Evolutionary conservation across 202 grass and related monocot genomes (phyloP).

Genomic region (Cymbopogon flexuosus): DNA sequence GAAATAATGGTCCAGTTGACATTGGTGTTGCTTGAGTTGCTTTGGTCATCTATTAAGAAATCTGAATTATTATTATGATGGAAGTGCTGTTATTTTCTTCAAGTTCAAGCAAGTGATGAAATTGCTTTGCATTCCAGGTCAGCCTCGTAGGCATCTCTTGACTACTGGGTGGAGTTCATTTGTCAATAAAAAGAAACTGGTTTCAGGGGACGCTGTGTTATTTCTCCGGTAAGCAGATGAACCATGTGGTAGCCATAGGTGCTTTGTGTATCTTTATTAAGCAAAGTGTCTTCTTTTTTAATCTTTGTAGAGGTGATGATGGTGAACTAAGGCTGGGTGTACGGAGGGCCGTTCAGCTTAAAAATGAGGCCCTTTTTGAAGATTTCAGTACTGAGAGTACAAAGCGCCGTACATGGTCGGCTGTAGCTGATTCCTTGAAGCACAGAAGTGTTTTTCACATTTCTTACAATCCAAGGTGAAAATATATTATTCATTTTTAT

Average conservation of each 20-base stretch:
- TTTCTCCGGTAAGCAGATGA: slow-evolving; percentile 62
- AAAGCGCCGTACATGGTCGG: slow-evolving; percentile 34
- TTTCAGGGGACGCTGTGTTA: slow-evolving; percentile 83
- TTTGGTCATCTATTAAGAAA: not conserved
- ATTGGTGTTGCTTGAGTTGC: not conserved
- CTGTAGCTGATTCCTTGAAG: slow-evolving; percentile 55
- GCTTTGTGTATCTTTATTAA: slow-evolving; percentile 13
- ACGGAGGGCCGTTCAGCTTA: slow-evolving; percentile 77
- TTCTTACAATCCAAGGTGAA: slow-evolving; percentile 85
- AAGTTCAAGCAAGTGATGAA: slow-evolving; percentile 16
- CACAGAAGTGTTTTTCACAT: slow-evolving; percentile 62
- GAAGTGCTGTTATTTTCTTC: slow-evolving; percentile 10
- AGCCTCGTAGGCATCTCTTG: slow-evolving; percentile 96
- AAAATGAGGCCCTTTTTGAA: slow-evolving; percentile 51
- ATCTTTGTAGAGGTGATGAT: slow-evolving; percentile 63
- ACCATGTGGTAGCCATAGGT: not conserved
- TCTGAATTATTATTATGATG: slow-evolving; percentile 10
- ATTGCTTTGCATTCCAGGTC: slow-evolving; percentile 49
- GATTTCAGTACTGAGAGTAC: slow-evolving; percentile 36
- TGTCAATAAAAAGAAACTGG: slow-evolving; percentile 91
- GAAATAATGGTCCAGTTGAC: not conserved
- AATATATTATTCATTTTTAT: not conserved
- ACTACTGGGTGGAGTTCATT: slow-evolving; percentile 98
- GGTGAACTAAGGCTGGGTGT: slow-evolving; percentile 86
- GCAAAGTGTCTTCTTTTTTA: not conserved